Evolutionary conservation across 192 early-diverging fungal species (phyloP), one percentile per base, ranked within the genome.

Genomic region (Diversispora epigaea): DNA sequence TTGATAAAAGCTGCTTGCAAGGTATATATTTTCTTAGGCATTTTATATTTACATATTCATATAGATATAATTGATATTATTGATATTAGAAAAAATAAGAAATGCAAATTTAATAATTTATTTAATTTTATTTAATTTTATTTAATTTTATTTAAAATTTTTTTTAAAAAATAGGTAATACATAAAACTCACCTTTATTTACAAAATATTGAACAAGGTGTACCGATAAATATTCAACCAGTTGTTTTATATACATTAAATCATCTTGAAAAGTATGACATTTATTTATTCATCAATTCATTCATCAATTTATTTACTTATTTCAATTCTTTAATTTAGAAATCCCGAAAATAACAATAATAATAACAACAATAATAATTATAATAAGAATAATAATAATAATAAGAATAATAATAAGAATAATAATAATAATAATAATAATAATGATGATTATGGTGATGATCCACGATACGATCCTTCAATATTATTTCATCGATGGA

Each of bases 401-500:
- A 32, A 32, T 32, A 32, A 32, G 0, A 32, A 32, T 32, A 32
- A 32, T 32, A 32, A 32, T 32, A 32, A 32, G 0, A 32, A 32
- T 32, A 32, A 32, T 32, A 32, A 32, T 32, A 32, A 32, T 32
- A 2, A 32, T 2, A 32, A 32, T 32, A 2, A 32, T 32, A 32
- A 32, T 47, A 67, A 45, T 3, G n/a, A 67, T 32, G 10, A 21
- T 49, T 21, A 41, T 21, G 44, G n/a, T 4, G 19, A 22, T 2
- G 46, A 67, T 67, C 65, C 65, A 15, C 44, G 21, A 6, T 19
- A 8, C 25, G 45, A 67, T 50, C 65, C 65, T 47, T 5, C 47
- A 25, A 22, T 45, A n/a, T 67, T 67, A 67, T 67, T 47, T 21
- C 65, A 67, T 49, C 65, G 65, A 21, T 67, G 65, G 65, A 67